Percentiles rank a stretch among this genome's conserved stretches.
phyloP scores from a whole-genome alignment of 2,329 filamentous ascomycete species.

The Aspergillaceae sp. region DNA sequence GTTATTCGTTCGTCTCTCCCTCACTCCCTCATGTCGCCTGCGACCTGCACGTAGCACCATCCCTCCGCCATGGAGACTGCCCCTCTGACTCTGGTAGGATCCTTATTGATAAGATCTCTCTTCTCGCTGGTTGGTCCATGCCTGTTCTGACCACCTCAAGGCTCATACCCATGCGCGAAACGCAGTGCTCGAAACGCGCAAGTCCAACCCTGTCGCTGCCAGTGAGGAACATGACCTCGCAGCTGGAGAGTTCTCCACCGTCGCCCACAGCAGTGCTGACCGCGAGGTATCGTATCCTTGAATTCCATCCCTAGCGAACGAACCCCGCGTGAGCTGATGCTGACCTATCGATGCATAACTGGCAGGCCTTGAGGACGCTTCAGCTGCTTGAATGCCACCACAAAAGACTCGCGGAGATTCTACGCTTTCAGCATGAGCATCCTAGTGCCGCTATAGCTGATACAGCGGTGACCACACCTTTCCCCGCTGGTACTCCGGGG shows the following conservation, averaged over 20 bases:
- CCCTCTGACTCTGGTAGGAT: conserved; percentile 53
- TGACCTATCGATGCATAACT: neutral
- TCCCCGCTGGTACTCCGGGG: conserved; percentile 3
- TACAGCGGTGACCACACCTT: neutral
- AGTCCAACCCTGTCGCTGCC: conserved; percentile 65
- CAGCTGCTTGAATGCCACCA: conserved; percentile 83
- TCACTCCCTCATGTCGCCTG: neutral
- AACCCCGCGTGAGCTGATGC: neutral
- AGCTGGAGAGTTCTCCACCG: conserved; percentile 78
- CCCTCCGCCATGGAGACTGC: conserved; percentile 55
- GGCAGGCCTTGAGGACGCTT: conserved; percentile 75
- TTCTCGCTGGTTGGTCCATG: neutral
- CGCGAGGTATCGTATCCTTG: conserved; percentile 39
- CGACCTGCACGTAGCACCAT: neutral
- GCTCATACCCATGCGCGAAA: conserved; percentile 85
- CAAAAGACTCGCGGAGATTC: conserved; percentile 67
- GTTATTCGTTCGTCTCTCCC: neutral
- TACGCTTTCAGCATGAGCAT: conserved; percentile 59
- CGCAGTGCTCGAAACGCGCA: conserved; percentile 63
- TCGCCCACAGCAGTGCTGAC: conserved; percentile 62
- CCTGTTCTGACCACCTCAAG: conserved; percentile 33
- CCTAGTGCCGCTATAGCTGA: conserved; percentile 17
- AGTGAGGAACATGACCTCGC: conserved; percentile 82
- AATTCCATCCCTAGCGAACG: neutral
- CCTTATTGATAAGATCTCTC: neutral